These are phyloP conservation scores for Beta macrorhiza DNA, from an alignment of 179 eudicot species.

Conservation along the genomic window DNA sequence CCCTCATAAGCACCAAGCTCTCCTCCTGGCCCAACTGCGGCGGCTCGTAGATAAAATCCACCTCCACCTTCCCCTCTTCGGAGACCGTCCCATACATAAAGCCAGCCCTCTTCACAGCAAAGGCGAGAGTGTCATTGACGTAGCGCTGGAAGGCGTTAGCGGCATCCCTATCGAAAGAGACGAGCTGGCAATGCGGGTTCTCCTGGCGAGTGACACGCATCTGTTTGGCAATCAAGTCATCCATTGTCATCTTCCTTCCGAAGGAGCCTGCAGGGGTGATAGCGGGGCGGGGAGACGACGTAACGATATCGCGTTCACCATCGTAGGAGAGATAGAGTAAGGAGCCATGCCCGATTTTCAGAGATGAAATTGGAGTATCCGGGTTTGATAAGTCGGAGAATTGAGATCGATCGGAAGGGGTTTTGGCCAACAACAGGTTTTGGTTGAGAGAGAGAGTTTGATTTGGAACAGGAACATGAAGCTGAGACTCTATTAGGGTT, in stretches of 20 bases:
- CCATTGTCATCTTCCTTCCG: constrained; percentile 89
- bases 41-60: constrained; percentile 90
- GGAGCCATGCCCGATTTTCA: constrained; percentile 58
- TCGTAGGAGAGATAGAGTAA: constrained; percentile 62
- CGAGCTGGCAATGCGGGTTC: constrained; percentile 66
- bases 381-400: constrained; percentile 63
- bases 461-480: constrained; percentile 49
- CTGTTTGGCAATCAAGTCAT: constrained; percentile 82
- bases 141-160: constrained; percentile 84
- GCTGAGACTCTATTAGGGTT: constrained; percentile 69
- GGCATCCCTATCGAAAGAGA: constrained; percentile 77
- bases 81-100: constrained; percentile 87
- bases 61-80: constrained; percentile 70
- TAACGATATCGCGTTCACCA: constrained; percentile 57
- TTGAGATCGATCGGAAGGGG: constrained; percentile 38
- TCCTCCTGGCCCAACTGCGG: constrained; percentile 71
- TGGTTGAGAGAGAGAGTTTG: constrained; percentile 66
- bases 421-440: constrained; percentile 66
- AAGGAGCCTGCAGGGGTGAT: constrained; percentile 68
- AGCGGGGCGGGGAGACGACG: constrained; percentile 27
- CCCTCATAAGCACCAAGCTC: constrained; percentile 47
- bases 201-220: constrained; percentile 83
- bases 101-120: constrained; percentile 80
- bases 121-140: constrained; percentile 68
- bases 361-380: constrained; percentile 40